These are phyloP conservation scores for Penicillium digitatum DNA, from an alignment of 2,329 filamentous ascomycete species.

Conservation along the genomic window DNA sequence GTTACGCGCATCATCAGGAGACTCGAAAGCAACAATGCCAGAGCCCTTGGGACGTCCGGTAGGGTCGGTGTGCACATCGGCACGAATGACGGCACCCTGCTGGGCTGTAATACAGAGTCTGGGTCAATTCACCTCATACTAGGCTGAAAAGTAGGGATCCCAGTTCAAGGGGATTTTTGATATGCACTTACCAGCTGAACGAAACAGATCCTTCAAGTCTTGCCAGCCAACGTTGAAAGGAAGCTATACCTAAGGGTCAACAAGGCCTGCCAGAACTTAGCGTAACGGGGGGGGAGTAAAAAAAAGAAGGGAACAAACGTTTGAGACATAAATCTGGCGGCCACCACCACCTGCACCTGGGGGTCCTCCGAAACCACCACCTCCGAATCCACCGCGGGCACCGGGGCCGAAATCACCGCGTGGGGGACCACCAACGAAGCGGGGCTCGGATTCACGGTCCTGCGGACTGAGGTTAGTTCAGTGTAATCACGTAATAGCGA, in stretches of 20 bases:
- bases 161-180: slow-evolving; percentile 7
- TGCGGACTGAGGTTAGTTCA: slow-evolving; percentile 38
- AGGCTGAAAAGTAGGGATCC: slow-evolving; percentile 12
- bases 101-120: slow-evolving; percentile 35
- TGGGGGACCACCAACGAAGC: slow-evolving; percentile 75
- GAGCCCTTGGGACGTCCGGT: slow-evolving; percentile 95
- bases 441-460: slow-evolving; percentile 97
- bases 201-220: slow-evolving; percentile 97
- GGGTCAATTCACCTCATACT: slow-evolving; percentile 31
- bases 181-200: slow-evolving; percentile 78
- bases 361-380: slow-evolving; percentile 34
- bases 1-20: slow-evolving; percentile 86
- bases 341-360: slow-evolving; percentile 54
- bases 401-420: slow-evolving; percentile 58
- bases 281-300: slow-evolving; percentile 2
- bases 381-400: slow-evolving; percentile 44
- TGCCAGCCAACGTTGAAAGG: slow-evolving; percentile 98
- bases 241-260: slow-evolving; percentile 57
- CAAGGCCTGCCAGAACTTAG: slow-evolving; percentile 16
- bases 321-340: slow-evolving; percentile 94
- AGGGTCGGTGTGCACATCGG: slow-evolving; percentile 87
- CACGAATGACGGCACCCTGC: slow-evolving; percentile 78
- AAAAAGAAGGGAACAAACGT: slow-evolving; percentile 70
- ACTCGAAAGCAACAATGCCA: slow-evolving; percentile 95
- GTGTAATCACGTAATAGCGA: neutral